Conservation (phyloP, 768 basidiomycete species). For the Cystofilobasidium capitatum region DNA sequence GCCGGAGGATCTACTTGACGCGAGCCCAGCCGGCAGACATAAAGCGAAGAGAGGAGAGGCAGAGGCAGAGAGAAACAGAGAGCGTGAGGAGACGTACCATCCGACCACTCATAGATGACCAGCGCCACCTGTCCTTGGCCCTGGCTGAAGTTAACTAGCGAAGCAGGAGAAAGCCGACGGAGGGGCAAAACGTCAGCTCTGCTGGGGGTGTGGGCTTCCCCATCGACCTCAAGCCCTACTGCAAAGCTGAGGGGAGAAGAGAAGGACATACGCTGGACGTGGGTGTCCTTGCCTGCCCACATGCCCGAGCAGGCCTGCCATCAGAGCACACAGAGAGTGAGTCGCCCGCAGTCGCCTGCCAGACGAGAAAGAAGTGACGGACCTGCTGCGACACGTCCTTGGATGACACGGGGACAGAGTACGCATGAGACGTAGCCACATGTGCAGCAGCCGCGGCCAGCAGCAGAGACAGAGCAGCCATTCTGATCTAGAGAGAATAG, state of each 20-base stretch:
- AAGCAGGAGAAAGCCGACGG: background rate
- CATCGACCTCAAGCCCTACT: no score
- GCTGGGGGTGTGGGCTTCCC: no score
- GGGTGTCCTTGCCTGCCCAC: background rate
- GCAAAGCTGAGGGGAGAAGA: background rate
- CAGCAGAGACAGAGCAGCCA: no score
- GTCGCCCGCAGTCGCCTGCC: background rate
- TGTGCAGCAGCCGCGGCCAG: no score
- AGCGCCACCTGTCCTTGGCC: conserved; percentile 79
- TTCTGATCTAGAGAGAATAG: no score
- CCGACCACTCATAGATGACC: conserved; percentile 92
- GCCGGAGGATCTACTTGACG: no score
- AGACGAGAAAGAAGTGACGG: background rate
- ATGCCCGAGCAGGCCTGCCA: background rate
- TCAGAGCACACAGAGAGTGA: background rate
- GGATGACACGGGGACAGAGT: no score
- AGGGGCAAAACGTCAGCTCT: no score
- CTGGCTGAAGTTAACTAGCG: conserved; percentile 49
- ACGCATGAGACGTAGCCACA: no score
- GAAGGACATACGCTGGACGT: background rate
- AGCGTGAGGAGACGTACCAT: conserved; percentile 41
- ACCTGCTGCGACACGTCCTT: background rate
- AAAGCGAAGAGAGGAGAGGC: background rate
- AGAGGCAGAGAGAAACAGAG: background rate
- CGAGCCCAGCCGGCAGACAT: background rate